Evolutionary conservation across 2,329 filamentous ascomycete species (phyloP).

Genomic region (Helotiales sp.): DNA sequence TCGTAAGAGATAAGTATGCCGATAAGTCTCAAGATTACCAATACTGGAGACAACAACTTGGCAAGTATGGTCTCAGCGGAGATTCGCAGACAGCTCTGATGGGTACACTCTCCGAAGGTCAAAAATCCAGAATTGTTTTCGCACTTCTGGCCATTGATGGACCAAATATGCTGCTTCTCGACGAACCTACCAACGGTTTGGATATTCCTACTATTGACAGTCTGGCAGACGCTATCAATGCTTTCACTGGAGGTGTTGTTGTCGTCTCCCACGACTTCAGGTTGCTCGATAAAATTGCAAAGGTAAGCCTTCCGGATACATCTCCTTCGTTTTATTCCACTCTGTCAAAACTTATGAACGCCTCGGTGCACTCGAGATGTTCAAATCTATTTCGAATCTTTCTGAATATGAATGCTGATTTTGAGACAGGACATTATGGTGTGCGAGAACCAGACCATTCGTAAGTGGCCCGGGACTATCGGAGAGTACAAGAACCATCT

Average conservation of each 20-base stretch:
- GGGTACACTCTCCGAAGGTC: constrained; percentile 95
- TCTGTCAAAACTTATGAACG: no score
- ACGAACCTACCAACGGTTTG: constrained; percentile 98
- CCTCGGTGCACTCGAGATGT: no score
- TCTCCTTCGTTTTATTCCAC: no score
- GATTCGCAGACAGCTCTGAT: constrained; percentile 95
- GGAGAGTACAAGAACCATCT: constrained; percentile 97
- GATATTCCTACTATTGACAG: constrained; percentile 99
- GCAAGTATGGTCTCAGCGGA: constrained; percentile 88
- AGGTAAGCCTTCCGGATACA: no score
- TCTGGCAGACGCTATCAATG: constrained; percentile 95
- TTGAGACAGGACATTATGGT: constrained; percentile 99
- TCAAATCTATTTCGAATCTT: no score
- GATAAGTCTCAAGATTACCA: constrained; percentile 95
- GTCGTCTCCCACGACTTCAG: constrained; percentile 87
- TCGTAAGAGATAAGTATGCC: constrained; percentile 92
- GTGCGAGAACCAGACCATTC: constrained; percentile 96
- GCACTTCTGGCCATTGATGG: constrained; percentile 91
- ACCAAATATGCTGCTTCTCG: constrained; percentile 96
- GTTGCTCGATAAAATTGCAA: constrained; percentile 71
- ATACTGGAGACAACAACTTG: constrained; percentile 98
- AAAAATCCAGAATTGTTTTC: constrained; percentile 98
- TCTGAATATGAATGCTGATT: no score
- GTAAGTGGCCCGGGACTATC: constrained; percentile 84
- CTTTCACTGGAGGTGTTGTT: constrained; percentile 73